A percentile compares a stretch with the other conserved stretches of the same genome.
phyloP scores from a whole-genome alignment of 169 alveolate genomes.

The Eimeria necatrix region DNA sequence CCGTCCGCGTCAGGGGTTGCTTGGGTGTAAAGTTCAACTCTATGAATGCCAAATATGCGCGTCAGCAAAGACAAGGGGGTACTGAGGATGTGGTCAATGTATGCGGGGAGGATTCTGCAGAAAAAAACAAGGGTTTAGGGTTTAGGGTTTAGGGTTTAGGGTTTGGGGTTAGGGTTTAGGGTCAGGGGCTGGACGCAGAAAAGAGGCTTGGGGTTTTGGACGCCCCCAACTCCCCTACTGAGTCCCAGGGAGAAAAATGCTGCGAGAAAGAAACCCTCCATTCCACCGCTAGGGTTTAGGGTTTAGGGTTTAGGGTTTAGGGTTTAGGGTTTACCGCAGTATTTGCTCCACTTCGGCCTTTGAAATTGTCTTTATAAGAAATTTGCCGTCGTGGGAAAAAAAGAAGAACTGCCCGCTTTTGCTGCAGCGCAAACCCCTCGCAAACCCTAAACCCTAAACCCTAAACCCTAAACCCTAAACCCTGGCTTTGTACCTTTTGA shows the following conservation, averaged over 20 bases:
- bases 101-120: slow-evolving; percentile 51
- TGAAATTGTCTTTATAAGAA: slow-evolving; percentile 37
- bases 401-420: slow-evolving; percentile 42
- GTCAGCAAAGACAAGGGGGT: slow-evolving; percentile 35
- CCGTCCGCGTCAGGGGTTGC: not conserved
- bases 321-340: not conserved
- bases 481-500: too few species aligned
- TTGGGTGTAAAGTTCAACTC: slow-evolving; percentile 35
- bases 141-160: too few species aligned
- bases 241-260: not conserved
- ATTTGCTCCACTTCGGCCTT: slow-evolving; percentile 1
- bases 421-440: too few species aligned
- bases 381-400: slow-evolving; percentile 42
- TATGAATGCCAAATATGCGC: slow-evolving; percentile 53
- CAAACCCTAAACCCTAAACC: too few species aligned
- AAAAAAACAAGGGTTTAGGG: too few species aligned
- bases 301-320: not conserved
- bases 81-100: slow-evolving; percentile 1
- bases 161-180: too few species aligned
- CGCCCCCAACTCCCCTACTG: not conserved
- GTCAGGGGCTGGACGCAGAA: too few species aligned
- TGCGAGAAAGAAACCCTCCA: not conserved
- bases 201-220: not conserved
- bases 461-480: too few species aligned
- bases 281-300: not conserved